Evolutionary conservation across 768 basidiomycete genomes (phyloP).

Genomic region (Tylopilus sp.): DNA sequence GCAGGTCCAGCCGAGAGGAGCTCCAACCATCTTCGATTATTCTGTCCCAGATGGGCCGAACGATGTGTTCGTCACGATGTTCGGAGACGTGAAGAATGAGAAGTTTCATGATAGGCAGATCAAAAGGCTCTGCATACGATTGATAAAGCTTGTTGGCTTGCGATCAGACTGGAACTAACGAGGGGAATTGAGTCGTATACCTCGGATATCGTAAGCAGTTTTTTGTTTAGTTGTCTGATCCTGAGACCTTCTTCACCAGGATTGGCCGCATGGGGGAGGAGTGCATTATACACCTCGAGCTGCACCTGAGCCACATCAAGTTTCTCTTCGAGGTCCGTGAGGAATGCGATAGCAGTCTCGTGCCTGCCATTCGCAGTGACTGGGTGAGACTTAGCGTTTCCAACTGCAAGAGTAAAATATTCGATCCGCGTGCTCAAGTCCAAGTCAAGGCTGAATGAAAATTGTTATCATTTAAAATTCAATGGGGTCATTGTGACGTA

Average conservation of each 20-base stretch:
- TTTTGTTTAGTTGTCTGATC: conserved; percentile 54
- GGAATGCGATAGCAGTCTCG: conserved; percentile 90
- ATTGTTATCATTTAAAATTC: neutral
- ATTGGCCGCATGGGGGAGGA: conserved; percentile 59
- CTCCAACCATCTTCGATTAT: conserved; percentile 76
- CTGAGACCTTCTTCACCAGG: conserved; percentile 60
- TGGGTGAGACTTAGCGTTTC: conserved; percentile 94
- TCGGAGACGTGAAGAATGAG: conserved; percentile 93
- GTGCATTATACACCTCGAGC: conserved; percentile 76
- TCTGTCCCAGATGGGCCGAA: conserved; percentile 84
- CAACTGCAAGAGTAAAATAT: conserved; percentile 90
- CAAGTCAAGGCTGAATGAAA: conserved; percentile 53
- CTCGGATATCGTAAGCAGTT: conserved; percentile 79
- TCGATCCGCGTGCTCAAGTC: conserved; percentile 76
- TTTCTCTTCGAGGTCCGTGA: conserved; percentile 94
- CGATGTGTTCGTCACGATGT: conserved; percentile 79
- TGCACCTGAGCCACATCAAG: conserved; percentile 97
- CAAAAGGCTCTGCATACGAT: conserved; percentile 83
- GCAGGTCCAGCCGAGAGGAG: neutral
- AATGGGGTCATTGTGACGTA: conserved; percentile 35
- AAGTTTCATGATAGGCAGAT: conserved; percentile 78
- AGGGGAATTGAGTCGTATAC: conserved; percentile 39
- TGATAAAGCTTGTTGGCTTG: conserved; percentile 66
- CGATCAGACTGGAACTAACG: conserved; percentile 10
- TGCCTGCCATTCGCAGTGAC: conserved; percentile 72